Base-by-base conservation (phyloP, 306 rosid genomes). In the Vachellia pachyceras region DNA sequence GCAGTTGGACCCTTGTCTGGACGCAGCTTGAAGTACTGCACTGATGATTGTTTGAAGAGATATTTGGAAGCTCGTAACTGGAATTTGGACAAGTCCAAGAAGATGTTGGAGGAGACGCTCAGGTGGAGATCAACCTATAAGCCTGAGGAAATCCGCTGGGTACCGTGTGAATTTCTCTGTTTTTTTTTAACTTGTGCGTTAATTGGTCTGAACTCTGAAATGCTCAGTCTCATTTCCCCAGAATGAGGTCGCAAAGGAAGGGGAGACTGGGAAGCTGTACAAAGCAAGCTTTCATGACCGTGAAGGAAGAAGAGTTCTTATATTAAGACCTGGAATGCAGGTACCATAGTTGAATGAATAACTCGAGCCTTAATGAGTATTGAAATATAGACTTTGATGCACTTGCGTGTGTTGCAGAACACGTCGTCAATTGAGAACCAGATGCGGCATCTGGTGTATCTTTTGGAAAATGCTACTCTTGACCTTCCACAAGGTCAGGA, bases 91-190 rank as follows among this genome's bases (percentile, higher is more conserved):
- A 92, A 92, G 78, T 65, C 97, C 12, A 90, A 87, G 89, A 95
- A 92, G 86, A 88, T 91, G 97, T 77, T 92, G 82, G 90, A 84
- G 46, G 97, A 91, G 17, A 85, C 98, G 3, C 92, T 95, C 14
- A 83, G 45, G 65, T 92, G 97, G 98, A 91, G 98, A 84, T 83
- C 91, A 50, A 83, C 78, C 58, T 92, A 69, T 84, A 92, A 86
- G 84, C 98, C 98, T 2, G 97, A 95, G 85, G 89, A 91, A 84
- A 95, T 90, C 66, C 94, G 91, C 55, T 95, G 99, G 99, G 99
- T 95, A 90, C 84, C 41, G 55, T 87, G 87, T n/a, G 90, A 83
- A 82, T 78, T 85, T 11, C 64, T 71, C 22, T 71, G 17, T 20
- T 63, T 75, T 33, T 76, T 17, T 35, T 29, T 67, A 70, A 40